Evolutionary conservation across 805 yeast genomes (phyloP).

Genomic region (Wickerhamiella spandovensis): DNA sequence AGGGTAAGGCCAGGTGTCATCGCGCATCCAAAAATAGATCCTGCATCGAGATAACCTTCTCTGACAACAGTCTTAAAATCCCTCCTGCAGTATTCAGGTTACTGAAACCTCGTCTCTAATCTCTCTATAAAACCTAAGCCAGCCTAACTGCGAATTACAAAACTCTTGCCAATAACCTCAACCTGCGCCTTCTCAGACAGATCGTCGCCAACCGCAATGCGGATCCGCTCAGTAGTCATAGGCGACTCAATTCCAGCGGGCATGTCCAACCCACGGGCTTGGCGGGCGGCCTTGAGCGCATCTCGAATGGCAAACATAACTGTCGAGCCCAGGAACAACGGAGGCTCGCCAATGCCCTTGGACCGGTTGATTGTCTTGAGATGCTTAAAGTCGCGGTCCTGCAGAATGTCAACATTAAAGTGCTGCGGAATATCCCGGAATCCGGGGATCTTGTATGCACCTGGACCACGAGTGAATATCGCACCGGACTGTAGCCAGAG

Average conservation of each 20-base stretch:
- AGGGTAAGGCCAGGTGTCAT: no score
- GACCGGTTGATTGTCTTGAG: constrained; percentile 32
- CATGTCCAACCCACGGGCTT: constrained; percentile 20
- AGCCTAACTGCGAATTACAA: constrained; percentile 13
- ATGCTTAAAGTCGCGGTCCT: constrained; percentile 31
- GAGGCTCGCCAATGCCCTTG: constrained; percentile 40
- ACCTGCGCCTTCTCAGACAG: constrained; percentile 24
- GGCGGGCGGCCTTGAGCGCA: constrained; percentile 29
- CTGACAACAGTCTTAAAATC: not conserved
- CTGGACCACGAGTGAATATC: constrained; percentile 36
- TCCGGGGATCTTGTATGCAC: constrained; percentile 38
- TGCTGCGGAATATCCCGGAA: constrained; percentile 35
- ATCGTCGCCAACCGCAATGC: constrained; percentile 29
- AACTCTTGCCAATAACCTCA: constrained; percentile 12
- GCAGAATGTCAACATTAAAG: constrained; percentile 31
- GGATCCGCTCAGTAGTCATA: constrained; percentile 32
- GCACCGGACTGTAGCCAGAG: constrained; percentile 33
- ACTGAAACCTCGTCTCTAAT: no score
- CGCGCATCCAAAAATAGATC: not conserved
- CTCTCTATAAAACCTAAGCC: not conserved
- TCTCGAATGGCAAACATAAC: constrained; percentile 34
- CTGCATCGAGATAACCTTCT: not conserved
- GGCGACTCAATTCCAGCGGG: constrained; percentile 25
- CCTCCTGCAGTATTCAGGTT: no score
- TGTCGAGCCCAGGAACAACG: constrained; percentile 32